Base-by-base conservation (phyloP, 768 basidiomycete genomes). In the Suillus variegatus region DNA sequence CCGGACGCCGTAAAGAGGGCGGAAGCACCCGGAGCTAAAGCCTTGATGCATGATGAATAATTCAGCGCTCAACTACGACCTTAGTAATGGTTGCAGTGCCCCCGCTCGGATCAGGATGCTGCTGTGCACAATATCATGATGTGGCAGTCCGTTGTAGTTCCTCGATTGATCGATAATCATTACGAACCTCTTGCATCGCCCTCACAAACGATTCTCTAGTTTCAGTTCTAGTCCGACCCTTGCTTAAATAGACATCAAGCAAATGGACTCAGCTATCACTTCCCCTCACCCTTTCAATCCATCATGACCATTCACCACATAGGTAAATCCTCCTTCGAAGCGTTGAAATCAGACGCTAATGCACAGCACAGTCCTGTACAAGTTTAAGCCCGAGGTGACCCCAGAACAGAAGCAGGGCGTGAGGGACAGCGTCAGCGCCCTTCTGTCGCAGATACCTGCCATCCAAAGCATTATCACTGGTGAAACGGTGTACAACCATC, bases 301-400 rank as follows among this genome's bases (percentile, higher is more conserved):
- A 63, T 28, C 12, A 56, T 64, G 64, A 64, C 55, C 36, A 43
- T 65, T 55, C 63, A 52, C 14, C 73, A 76, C 64, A 60, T 70
- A 64, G 40, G 74, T 76, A 64, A 8, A 20, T 20, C 2, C 41
- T 35, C 60, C 4, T 12, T n/a, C 40, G 32, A 32, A 32, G 32
- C 32, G 32, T 32, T 4, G 6, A 32, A 32, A 7, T 32, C 32
- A 32, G 5, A 7, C 6, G 32, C 32, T 61, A 36, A 61, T 38
- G 8, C 20, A 36, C 22, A 47, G 12, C 6, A 40, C 52, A 61
- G 75, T 76, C 46, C 32, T 74, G 35, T 62, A 66, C 67, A 74
- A 73, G 54, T 75, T 65, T 65, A 76, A 70, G 57, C 67, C 49
- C 32, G 70, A 69, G 22, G 43, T 60, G 7, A 28, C 66, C 1